phyloP scores from a whole-genome alignment of 2,329 filamentous ascomycete genomes.

The Shiraia bambusicola region DNA sequence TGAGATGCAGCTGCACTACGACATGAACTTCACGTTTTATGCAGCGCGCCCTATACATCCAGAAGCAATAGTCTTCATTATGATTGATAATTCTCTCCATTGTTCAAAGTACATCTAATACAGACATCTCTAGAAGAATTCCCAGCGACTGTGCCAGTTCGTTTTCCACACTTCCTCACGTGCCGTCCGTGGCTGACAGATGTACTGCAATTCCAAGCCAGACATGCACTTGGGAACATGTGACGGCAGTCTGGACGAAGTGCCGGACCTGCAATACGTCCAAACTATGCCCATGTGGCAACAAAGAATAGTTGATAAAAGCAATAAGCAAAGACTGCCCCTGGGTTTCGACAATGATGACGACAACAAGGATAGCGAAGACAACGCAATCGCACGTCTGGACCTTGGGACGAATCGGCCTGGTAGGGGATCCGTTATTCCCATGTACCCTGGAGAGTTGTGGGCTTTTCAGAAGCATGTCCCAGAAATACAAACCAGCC shows the following conservation, averaged over 20 bases:
- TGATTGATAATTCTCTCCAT: neutral
- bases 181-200: no score
- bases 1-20: slow-evolving; percentile 5
- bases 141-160: neutral
- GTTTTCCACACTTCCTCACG: no score
- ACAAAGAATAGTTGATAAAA: neutral
- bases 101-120: no score
- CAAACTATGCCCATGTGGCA: no score
- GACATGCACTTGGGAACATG: no score
- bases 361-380: neutral
- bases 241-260: no score
- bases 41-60: neutral
- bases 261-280: no score
- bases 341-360: neutral
- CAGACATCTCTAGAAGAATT: neutral
- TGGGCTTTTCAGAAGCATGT: slow-evolving; percentile 6
- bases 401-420: neutral
- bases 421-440: neutral
- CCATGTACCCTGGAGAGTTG: slow-evolving; percentile 3
- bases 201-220: no score
- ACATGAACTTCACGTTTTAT: neutral
- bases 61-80: neutral
- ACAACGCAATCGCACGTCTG: neutral
- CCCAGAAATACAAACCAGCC: slow-evolving; percentile 4
- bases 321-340: neutral